A percentile compares a stretch with the other conserved stretches of the same genome.
These are phyloP conservation scores for Penicillium sp. DNA, from an alignment of 2,329 filamentous ascomycete genomes.

Conservation along the genomic window DNA sequence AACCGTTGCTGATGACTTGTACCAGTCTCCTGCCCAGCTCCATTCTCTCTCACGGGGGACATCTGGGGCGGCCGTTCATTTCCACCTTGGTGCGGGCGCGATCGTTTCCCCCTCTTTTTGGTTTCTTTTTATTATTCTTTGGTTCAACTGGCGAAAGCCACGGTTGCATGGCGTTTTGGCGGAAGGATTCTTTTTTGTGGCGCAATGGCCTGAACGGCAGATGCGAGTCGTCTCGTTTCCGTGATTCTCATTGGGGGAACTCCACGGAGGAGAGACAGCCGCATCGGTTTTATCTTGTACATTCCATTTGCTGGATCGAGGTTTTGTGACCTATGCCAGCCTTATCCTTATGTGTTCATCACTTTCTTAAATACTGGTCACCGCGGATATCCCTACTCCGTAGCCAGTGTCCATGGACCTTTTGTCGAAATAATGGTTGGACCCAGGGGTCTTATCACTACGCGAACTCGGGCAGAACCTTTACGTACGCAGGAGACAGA, in stretches of 20 bases:
- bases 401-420: not conserved
- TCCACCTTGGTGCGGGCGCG: not conserved
- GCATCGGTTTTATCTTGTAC: slow-evolving; percentile 1
- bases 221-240: not conserved
- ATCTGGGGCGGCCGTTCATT: not conserved
- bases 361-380: not conserved
- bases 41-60: not conserved
- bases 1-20: slow-evolving; percentile 8
- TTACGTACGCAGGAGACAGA: too few species aligned
- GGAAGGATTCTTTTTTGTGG: not conserved
- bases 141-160: not conserved
- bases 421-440: not conserved
- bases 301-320: not conserved
- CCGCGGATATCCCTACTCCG: not conserved
- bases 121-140: not conserved
- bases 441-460: not conserved
- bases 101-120: not conserved
- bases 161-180: slow-evolving; percentile 1
- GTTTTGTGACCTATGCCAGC: not conserved
- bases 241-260: not conserved
- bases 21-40: slow-evolving; percentile 12
- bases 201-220: not conserved
- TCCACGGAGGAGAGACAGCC: not conserved
- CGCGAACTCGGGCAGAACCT: not conserved
- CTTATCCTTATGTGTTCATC: not conserved